These are phyloP conservation scores for Graphiopsis chlorocephala DNA, from an alignment of 2,329 filamentous ascomycete species.

Conservation along the genomic window DNA sequence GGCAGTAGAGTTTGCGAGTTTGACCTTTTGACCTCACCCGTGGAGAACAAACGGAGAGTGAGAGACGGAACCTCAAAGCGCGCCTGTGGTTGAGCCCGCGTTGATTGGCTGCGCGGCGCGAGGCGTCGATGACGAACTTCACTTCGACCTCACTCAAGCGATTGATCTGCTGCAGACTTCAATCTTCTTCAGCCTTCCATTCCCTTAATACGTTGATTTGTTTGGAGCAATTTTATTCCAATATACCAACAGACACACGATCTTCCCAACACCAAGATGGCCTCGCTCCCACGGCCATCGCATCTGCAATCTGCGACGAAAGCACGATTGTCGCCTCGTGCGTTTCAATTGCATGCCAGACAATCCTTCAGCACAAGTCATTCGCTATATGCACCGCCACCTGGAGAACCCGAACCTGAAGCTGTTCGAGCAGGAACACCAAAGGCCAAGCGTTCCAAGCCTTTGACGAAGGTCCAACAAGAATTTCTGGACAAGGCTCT, in stretches of 20 bases:
- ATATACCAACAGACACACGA: not conserved
- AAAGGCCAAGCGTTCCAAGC: constrained; percentile 16
- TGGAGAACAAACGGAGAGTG: not conserved
- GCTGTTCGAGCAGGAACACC: not conserved
- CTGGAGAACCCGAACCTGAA: constrained; percentile 1
- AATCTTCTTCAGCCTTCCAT: not conserved
- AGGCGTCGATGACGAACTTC: constrained; percentile 7
- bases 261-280: not conserved
- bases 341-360: constrained; percentile 31
- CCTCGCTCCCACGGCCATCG: not conserved
- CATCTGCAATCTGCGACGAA: constrained; percentile 16
- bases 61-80: not conserved
- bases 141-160: not conserved
- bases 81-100: not conserved
- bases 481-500: constrained; percentile 76
- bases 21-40: constrained; percentile 2
- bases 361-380: constrained; percentile 22
- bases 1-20: not conserved
- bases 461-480: constrained; percentile 67
- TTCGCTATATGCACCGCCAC: constrained; percentile 15
- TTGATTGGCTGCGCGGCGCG: not conserved
- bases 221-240: not conserved
- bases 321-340: constrained; percentile 27
- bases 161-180: not conserved
- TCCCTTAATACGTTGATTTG: not conserved